Conservation (phyloP, 495 filamentous ascomycete genomes). For the Aspergillus cristatus region DNA sequence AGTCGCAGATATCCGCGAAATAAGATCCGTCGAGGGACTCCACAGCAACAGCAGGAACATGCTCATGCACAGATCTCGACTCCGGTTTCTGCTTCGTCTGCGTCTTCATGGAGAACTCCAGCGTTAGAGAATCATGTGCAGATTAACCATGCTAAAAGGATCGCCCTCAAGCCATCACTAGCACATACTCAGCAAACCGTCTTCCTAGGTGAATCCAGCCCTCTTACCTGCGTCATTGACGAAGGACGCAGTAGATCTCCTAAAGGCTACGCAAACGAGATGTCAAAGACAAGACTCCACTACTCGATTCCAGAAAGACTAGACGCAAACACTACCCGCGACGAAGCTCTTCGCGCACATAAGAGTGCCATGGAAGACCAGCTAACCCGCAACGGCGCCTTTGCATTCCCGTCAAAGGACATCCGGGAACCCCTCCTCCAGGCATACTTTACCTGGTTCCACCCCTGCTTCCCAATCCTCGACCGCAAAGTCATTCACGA, state of each 20-base stretch:
- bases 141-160: constrained; percentile 1
- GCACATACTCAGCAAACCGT: constrained; percentile 17
- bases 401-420: constrained; percentile 24
- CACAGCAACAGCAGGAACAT: too few species aligned
- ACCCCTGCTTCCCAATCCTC: constrained; percentile 36
- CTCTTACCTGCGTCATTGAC: constrained; percentile 31
- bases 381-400: constrained; percentile 26
- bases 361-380: constrained; percentile 10
- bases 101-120: too few species aligned
- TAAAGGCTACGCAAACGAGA: constrained; percentile 15
- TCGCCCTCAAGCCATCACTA: neutral
- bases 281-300: constrained; percentile 23
- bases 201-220: constrained; percentile 35
- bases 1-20: constrained; percentile 15
- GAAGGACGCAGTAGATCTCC: constrained; percentile 21
- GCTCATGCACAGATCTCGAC: too few species aligned
- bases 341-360: constrained; percentile 10
- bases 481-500: constrained; percentile 20
- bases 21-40: constrained; percentile 1
- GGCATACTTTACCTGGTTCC: constrained; percentile 39
- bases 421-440: constrained; percentile 23
- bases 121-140: neutral
- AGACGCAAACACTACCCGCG: constrained; percentile 10
- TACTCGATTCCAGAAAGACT: constrained; percentile 23
- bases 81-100: too few species aligned